These are phyloP conservation scores for Aspergillus tanneri DNA, from an alignment of 2,329 filamentous ascomycete species.

Conservation along the genomic window DNA sequence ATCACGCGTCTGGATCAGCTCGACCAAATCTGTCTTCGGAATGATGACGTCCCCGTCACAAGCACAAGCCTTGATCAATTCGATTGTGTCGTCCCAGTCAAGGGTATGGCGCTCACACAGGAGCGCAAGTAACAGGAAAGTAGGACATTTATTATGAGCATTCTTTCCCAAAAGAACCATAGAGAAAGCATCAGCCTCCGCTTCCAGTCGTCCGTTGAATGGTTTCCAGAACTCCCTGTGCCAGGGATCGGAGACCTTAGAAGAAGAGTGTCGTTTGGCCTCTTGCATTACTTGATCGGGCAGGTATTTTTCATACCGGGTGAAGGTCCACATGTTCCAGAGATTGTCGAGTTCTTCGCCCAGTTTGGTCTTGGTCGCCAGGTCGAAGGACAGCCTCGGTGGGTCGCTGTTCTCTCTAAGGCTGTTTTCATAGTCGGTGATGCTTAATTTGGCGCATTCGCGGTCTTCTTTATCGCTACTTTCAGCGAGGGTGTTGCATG, in stretches of 20 bases:
- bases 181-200: conserved; percentile 9
- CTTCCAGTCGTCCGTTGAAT: conserved; percentile 15
- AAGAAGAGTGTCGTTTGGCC: conserved; percentile 2
- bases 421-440: conserved; percentile 5
- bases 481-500: conserved; percentile 10
- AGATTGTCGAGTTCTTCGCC: conserved; percentile 18
- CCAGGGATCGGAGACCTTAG: conserved; percentile 11
- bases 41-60: background rate
- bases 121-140: conserved; percentile 11
- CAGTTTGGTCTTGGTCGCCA: conserved; percentile 15
- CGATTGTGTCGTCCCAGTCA: conserved; percentile 16
- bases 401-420: conserved; percentile 2
- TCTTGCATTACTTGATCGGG: conserved; percentile 2
- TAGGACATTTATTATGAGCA: conserved; percentile 13
- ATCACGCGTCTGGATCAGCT: conserved; percentile 9
- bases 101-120: conserved; percentile 14
- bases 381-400: conserved; percentile 13
- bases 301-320: conserved; percentile 12
- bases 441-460: background rate
- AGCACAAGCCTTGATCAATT: conserved; percentile 10
- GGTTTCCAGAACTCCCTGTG: conserved; percentile 15
- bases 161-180: conserved; percentile 7
- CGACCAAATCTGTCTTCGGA: conserved; percentile 10
- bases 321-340: conserved; percentile 13
- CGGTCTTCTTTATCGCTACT: background rate